Percentiles rank a stretch among this genome's conserved stretches.
These are phyloP conservation scores for Aspergillus clavatus DNA, from an alignment of 2,329 filamentous ascomycete species.

Conservation along the genomic window DNA sequence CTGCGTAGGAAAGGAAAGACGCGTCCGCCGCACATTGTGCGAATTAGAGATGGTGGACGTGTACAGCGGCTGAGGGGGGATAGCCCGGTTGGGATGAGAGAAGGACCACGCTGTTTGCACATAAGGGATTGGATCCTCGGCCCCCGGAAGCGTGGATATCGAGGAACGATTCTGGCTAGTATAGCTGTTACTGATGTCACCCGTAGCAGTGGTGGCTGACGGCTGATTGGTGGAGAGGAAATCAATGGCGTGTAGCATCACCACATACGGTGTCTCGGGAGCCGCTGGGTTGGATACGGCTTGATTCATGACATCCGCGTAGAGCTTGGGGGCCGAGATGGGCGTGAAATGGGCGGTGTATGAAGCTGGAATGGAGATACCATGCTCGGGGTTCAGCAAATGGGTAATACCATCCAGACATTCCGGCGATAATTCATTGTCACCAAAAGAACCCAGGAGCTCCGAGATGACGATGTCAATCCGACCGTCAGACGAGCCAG, in stretches of 20 bases:
- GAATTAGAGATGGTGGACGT: conserved; percentile 66
- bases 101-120: conserved; percentile 45
- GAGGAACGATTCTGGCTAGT: conserved; percentile 24
- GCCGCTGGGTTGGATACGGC: conserved; percentile 60
- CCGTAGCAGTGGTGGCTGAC: conserved; percentile 20
- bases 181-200: conserved; percentile 14
- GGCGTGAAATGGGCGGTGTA: conserved; percentile 95
- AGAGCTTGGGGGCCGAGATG: conserved; percentile 78
- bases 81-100: conserved; percentile 38
- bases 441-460: conserved; percentile 84
- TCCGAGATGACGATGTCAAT: conserved; percentile 93
- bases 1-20: conserved; percentile 70
- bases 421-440: conserved; percentile 95
- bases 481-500: conserved; percentile 26
- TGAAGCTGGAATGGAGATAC: conserved; percentile 87
- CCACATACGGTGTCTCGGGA: conserved; percentile 90
- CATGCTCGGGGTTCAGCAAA: conserved; percentile 71
- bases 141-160: conserved; percentile 24
- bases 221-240: conserved; percentile 68
- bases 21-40: conserved; percentile 80
- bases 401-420: conserved; percentile 94
- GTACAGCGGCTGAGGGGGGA: conserved; percentile 28
- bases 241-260: conserved; percentile 85
- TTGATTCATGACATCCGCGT: conserved; percentile 71
- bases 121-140: conserved; percentile 33